phyloP scores from a whole-genome alignment of 2,329 filamentous ascomycete species.

The Exophiala dermatitidis region DNA sequence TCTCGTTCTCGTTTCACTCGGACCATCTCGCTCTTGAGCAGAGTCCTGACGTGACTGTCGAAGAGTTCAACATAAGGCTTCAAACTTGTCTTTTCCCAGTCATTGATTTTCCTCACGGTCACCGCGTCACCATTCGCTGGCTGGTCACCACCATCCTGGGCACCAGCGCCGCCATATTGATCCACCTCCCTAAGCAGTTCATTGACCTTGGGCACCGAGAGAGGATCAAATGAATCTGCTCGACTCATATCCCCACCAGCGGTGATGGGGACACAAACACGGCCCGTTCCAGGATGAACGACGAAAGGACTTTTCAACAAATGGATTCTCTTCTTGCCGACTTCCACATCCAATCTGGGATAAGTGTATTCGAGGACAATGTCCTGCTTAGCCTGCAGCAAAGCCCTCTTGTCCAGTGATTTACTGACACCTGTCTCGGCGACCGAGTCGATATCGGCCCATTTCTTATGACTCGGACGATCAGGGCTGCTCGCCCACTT shows the following conservation, averaged over 20 bases:
- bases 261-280: constrained; percentile 94
- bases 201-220: constrained; percentile 82
- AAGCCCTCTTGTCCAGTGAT: constrained; percentile 61
- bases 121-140: constrained; percentile 32
- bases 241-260: constrained; percentile 37
- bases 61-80: constrained; percentile 92
- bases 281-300: constrained; percentile 85
- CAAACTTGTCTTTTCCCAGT: constrained; percentile 96
- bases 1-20: constrained; percentile 46
- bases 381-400: constrained; percentile 89
- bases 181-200: constrained; percentile 80
- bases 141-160: constrained; percentile 37
- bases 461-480: constrained; percentile 72
- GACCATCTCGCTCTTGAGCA: constrained; percentile 66
- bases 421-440: constrained; percentile 69
- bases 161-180: constrained; percentile 51
- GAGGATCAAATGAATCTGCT: constrained; percentile 77
- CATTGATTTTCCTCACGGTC: constrained; percentile 49
- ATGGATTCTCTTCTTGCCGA: constrained; percentile 96
- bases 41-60: constrained; percentile 64
- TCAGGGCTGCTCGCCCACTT: constrained; percentile 85
- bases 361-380: constrained; percentile 97
- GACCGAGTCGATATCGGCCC: constrained; percentile 84
- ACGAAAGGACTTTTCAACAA: constrained; percentile 96
- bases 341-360: constrained; percentile 90